phyloP scores from a whole-genome alignment of 371 early-diverging fungal species.

The Fennellomyces sp. region DNA sequence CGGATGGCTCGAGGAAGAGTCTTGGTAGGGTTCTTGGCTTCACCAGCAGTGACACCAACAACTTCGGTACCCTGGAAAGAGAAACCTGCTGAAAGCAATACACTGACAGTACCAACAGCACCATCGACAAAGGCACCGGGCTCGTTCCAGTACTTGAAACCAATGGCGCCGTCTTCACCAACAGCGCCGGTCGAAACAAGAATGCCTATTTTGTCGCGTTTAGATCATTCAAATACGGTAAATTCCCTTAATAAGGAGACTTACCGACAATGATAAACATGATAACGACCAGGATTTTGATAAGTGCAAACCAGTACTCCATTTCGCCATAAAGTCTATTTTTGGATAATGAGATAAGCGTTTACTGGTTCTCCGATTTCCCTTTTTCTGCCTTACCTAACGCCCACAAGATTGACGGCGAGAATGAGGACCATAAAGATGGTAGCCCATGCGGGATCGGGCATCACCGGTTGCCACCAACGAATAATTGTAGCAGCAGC shows the following conservation, averaged over 20 bases:
- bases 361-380: neutral
- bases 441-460: conserved; percentile 63
- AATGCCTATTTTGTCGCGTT: conserved; percentile 52
- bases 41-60: conserved; percentile 77
- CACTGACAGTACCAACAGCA: conserved; percentile 69
- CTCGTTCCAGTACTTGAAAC: conserved; percentile 69
- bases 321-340: conserved; percentile 68
- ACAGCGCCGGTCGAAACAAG: conserved; percentile 68
- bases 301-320: conserved; percentile 77
- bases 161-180: conserved; percentile 55
- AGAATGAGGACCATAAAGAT: conserved; percentile 61
- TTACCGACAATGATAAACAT: conserved; percentile 73
- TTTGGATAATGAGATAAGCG: neutral
- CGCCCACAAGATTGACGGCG: conserved; percentile 60
- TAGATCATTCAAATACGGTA: no score
- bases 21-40: conserved; percentile 71
- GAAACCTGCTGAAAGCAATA: conserved; percentile 78
- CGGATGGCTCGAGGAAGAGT: conserved; percentile 73
- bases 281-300: conserved; percentile 71
- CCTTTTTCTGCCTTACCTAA: conserved; percentile 22
- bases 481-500: conserved; percentile 80
- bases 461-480: conserved; percentile 70
- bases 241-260: no score
- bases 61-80: conserved; percentile 86
- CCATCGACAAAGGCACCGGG: conserved; percentile 81